These are phyloP conservation scores for Melanogaster broomeanus DNA, from an alignment of 768 basidiomycete genomes.

Conservation along the genomic window DNA sequence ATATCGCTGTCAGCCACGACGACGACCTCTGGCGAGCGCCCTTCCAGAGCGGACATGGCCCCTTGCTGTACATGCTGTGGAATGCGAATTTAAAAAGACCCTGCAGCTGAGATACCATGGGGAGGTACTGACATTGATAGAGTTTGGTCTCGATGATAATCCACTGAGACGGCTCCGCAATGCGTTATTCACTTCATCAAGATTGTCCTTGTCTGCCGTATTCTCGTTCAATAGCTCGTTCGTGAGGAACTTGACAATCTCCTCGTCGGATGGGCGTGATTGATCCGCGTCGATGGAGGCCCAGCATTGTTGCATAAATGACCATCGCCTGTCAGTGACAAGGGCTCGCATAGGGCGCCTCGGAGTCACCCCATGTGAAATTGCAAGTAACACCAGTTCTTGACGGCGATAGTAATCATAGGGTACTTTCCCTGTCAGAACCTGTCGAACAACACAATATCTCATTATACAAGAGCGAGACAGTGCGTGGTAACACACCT, in stretches of 20 bases:
- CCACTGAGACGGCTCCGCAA: too few species aligned
- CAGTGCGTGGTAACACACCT: neutral
- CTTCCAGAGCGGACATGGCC: too few species aligned
- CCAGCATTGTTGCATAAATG: conserved; percentile 11
- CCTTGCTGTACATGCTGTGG: too few species aligned
- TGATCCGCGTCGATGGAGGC: neutral
- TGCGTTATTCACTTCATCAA: too few species aligned
- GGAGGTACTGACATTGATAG: too few species aligned
- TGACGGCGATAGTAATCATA: conserved; percentile 1
- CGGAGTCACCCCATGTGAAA: neutral
- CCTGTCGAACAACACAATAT: neutral
- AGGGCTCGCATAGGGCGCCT: neutral
- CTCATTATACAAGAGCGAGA: neutral
- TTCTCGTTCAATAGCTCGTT: neutral
- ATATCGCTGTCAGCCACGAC: too few species aligned
- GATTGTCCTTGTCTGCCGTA: too few species aligned
- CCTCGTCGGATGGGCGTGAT: conserved; percentile 28
- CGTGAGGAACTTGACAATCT: conserved; percentile 19
- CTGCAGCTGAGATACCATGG: too few species aligned
- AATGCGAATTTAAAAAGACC: too few species aligned
- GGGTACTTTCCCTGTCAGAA: conserved; percentile 6
- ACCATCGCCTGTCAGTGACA: neutral
- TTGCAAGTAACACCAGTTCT: neutral
- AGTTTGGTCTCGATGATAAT: too few species aligned
- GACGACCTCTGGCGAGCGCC: too few species aligned